Evolutionary conservation across 495 filamentous ascomycete genomes (phyloP).

Genomic region (Xylaria telfairii): DNA sequence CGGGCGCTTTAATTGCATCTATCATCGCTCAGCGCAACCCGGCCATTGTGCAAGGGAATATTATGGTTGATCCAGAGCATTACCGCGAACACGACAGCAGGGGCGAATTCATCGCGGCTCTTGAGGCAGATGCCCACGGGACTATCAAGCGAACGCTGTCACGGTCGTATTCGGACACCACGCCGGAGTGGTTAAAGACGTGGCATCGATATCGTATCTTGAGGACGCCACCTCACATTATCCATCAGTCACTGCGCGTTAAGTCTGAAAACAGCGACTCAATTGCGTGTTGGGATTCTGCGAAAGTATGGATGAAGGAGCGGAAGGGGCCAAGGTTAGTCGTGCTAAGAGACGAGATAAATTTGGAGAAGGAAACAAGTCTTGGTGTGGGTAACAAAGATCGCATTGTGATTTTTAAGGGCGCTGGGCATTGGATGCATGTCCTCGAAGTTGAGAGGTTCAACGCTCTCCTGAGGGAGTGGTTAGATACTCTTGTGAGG

Average conservation of each 20-base stretch:
- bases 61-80: conserved; percentile 15
- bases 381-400: conserved; percentile 7
- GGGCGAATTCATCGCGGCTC: conserved; percentile 8
- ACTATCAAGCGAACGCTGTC: not conserved
- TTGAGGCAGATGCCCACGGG: not conserved
- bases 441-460: conserved; percentile 10
- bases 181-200: conserved; percentile 18
- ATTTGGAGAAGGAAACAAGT: conserved; percentile 22
- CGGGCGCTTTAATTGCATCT: conserved; percentile 2
- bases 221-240: conserved; percentile 2
- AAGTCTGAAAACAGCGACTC: conserved; percentile 1
- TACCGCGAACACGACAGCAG: conserved; percentile 10
- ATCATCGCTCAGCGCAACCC: not conserved
- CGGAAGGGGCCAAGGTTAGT: conserved; percentile 13
- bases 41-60: not conserved
- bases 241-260: conserved; percentile 12
- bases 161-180: conserved; percentile 10
- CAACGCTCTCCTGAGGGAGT: conserved; percentile 4
- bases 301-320: conserved; percentile 14
- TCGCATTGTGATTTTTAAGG: conserved; percentile 12
- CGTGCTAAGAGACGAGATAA: conserved; percentile 11
- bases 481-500: not conserved
- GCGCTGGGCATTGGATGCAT: conserved; percentile 23
- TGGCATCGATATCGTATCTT: conserved; percentile 22
- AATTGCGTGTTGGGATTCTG: conserved; percentile 16